Conservation (phyloP, 805 yeast species). For the Yamadazyma tumulicola region DNA sequence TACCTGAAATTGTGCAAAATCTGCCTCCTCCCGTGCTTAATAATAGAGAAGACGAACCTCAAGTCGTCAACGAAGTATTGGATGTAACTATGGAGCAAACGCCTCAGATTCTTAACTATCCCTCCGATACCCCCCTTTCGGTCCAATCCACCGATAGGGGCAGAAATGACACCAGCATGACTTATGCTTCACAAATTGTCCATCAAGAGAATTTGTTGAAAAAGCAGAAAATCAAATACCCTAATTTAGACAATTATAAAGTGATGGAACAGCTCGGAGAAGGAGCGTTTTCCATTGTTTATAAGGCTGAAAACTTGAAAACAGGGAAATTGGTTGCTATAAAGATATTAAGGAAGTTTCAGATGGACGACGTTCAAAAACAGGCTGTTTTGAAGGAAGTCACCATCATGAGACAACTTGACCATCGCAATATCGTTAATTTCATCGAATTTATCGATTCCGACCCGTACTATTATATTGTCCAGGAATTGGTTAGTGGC, state of each 20-base stretch:
- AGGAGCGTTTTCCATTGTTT: conserved; percentile 79
- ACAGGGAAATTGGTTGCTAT: conserved; percentile 47
- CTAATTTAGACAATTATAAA: conserved; percentile 40
- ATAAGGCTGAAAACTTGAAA: conserved; percentile 47
- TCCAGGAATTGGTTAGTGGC: conserved; percentile 71
- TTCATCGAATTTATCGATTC: conserved; percentile 67
- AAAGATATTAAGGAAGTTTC: conserved; percentile 64
- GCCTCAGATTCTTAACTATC: neutral
- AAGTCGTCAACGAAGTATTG: neutral
- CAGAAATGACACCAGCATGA: conserved; percentile 9
- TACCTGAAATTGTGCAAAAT: neutral
- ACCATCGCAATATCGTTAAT: conserved; percentile 61
- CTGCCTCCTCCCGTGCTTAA: neutral
- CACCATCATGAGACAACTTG: conserved; percentile 63
- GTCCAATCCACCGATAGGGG: neutral
- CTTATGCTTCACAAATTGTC: conserved; percentile 31
- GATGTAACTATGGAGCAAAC: neutral
- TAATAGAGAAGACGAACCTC: neutral
- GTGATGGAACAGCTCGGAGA: conserved; percentile 62
- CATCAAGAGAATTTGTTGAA: conserved; percentile 30
- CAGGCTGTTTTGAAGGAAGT: conserved; percentile 79
- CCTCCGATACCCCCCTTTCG: conserved; percentile 1
- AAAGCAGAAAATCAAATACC: conserved; percentile 24
- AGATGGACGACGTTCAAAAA: conserved; percentile 57
- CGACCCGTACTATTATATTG: conserved; percentile 57